A percentile compares a stretch with the other conserved stretches of the same genome.
Conservation (phyloP, 106 monocot genomes). For the Triglochin maritima region DNA sequence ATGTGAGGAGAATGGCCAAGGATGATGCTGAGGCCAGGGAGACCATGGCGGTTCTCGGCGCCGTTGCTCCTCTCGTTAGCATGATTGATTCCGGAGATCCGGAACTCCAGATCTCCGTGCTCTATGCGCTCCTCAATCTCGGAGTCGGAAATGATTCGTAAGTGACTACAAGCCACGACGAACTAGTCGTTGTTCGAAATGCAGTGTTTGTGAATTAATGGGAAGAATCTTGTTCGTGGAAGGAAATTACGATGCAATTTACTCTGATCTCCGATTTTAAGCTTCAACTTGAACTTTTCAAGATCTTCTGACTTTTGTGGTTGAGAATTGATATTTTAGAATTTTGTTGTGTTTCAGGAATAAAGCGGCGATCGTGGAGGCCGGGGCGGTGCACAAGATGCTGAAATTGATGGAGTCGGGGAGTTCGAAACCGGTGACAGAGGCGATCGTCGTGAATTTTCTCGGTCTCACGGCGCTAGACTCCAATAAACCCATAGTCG, state of each 20-base stretch:
- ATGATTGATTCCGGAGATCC: slow-evolving; percentile 25
- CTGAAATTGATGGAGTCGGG: slow-evolving; percentile 17
- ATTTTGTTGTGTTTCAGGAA: slow-evolving; percentile 29
- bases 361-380: slow-evolving; percentile 67
- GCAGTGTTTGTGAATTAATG: too few species aligned
- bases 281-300: background rate
- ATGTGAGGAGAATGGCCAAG: slow-evolving; percentile 55
- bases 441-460: slow-evolving; percentile 70
- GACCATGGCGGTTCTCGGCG: slow-evolving; percentile 62
- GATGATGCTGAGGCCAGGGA: slow-evolving; percentile 42
- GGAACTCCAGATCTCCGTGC: slow-evolving; percentile 28
- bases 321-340: background rate
- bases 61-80: slow-evolving; percentile 50
- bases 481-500: slow-evolving; percentile 67
- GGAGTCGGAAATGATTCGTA: slow-evolving; percentile 63
- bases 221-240: background rate
- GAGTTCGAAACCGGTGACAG: slow-evolving; percentile 8
- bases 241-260: background rate
- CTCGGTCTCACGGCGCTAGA: slow-evolving; percentile 74
- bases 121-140: slow-evolving; percentile 90
- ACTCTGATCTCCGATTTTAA: background rate
- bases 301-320: background rate
- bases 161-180: slow-evolving; percentile 4
- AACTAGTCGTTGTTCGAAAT: background rate
- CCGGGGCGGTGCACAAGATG: slow-evolving; percentile 77